Evolutionary conservation across 768 basidiomycete species (phyloP).

Genomic region (Kwoniella shandongensis): DNA sequence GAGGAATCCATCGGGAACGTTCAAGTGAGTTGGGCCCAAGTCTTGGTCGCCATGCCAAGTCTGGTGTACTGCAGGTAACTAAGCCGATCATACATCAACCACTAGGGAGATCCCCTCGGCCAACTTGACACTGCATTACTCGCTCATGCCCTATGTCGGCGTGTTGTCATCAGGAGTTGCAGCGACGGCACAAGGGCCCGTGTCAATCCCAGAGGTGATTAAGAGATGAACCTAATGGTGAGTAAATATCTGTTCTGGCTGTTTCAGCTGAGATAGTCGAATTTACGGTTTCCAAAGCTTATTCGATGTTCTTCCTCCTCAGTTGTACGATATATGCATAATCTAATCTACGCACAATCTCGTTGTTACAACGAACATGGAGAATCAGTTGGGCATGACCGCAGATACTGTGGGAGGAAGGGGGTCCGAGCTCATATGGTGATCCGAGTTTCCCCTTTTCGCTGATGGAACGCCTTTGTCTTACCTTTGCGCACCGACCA

Average conservation of each 20-base stretch:
- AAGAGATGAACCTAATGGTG: slow-evolving; percentile 31
- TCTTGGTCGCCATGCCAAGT: neutral
- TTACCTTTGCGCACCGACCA: no score
- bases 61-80: no score
- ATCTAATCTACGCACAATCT: neutral
- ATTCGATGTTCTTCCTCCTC: no score
- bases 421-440: no score
- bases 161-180: slow-evolving; percentile 40
- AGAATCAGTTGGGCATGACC: slow-evolving; percentile 5
- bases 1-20: slow-evolving; percentile 43
- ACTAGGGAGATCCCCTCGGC: slow-evolving; percentile 34
- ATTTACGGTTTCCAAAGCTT: no score
- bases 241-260: neutral
- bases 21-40: slow-evolving; percentile 49
- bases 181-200: slow-evolving; percentile 40
- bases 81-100: no score
- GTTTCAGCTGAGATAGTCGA: no score
- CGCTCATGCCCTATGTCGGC: slow-evolving; percentile 50
- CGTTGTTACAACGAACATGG: neutral
- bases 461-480: no score
- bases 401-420: no score
- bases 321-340: slow-evolving; percentile 4
- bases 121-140: slow-evolving; percentile 45
- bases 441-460: no score
- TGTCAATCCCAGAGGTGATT: slow-evolving; percentile 38